These are phyloP conservation scores for Penicillium longicatenatum DNA, from an alignment of 495 filamentous ascomycete species.

Conservation along the genomic window DNA sequence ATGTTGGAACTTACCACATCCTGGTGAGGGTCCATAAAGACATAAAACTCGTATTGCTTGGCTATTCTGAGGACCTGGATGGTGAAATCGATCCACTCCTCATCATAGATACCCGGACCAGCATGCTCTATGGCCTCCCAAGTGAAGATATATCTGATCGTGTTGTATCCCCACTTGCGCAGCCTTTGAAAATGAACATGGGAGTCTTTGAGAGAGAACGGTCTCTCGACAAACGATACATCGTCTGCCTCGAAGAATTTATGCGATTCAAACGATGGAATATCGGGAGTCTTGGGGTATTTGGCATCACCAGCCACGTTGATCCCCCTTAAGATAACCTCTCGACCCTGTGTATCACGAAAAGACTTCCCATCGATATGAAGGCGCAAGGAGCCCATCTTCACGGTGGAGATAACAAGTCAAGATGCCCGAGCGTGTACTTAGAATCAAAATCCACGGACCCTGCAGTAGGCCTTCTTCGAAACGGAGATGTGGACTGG, in stretches of 20 bases:
- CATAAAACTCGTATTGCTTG: slow-evolving; percentile 87
- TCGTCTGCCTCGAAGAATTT: slow-evolving; percentile 91
- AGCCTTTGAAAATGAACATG: slow-evolving; percentile 85
- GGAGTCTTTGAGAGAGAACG: slow-evolving; percentile 81
- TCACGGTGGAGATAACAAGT: not conserved
- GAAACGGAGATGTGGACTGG: not conserved
- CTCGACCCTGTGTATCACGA: slow-evolving; percentile 66
- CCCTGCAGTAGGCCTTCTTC: not conserved
- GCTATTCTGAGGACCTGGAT: slow-evolving; percentile 80
- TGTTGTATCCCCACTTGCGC: slow-evolving; percentile 89
- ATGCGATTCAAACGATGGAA: slow-evolving; percentile 75
- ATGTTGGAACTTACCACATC: slow-evolving; percentile 69
- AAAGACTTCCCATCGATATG: slow-evolving; percentile 83
- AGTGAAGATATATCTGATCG: slow-evolving; percentile 93
- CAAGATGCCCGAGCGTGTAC: not conserved
- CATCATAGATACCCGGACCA: slow-evolving; percentile 92
- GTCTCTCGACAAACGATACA: slow-evolving; percentile 85
- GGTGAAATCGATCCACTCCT: slow-evolving; percentile 90
- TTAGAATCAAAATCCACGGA: not conserved
- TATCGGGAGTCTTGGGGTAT: slow-evolving; percentile 71
- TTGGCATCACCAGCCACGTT: slow-evolving; percentile 71
- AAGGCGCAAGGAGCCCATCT: slow-evolving; percentile 54
- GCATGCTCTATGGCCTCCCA: slow-evolving; percentile 98
- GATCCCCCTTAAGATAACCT: slow-evolving; percentile 69
- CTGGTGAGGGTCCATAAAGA: slow-evolving; percentile 98